Percentiles rank a stretch among this genome's conserved stretches.
These are phyloP conservation scores for Hydnomerulius pinastri DNA, from an alignment of 768 basidiomycete species.

Conservation along the genomic window DNA sequence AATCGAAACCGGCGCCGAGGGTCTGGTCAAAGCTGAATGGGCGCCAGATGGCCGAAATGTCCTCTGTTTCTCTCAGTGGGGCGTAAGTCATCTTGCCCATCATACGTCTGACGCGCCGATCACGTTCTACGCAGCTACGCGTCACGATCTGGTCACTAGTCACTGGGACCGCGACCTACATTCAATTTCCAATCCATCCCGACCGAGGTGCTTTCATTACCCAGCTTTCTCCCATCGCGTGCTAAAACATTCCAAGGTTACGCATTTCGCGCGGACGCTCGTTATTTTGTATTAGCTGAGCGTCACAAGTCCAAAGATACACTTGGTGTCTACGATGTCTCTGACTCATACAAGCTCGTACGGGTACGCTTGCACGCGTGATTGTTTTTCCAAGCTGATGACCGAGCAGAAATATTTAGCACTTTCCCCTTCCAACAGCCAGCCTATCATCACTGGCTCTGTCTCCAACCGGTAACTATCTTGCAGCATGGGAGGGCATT, in stretches of 20 bases:
- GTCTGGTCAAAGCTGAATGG: constrained; percentile 88
- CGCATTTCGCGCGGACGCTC: constrained; percentile 76
- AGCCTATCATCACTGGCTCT: constrained; percentile 70
- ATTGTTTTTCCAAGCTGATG: constrained; percentile 15
- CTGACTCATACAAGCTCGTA: constrained; percentile 68
- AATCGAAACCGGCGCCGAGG: constrained; percentile 81
- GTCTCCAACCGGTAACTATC: constrained; percentile 73
- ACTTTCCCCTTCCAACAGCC: constrained; percentile 78
- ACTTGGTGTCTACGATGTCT: constrained; percentile 78
- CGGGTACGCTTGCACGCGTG: constrained; percentile 45
- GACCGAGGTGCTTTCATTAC: constrained; percentile 58
- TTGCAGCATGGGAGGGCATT: constrained; percentile 84
- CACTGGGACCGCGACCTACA: constrained; percentile 74
- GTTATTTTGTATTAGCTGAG: constrained; percentile 85
- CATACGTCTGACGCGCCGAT: constrained; percentile 3
- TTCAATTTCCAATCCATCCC: constrained; percentile 83
- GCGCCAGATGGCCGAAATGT: constrained; percentile 81
- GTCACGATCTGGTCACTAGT: constrained; percentile 85
- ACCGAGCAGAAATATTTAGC: constrained; percentile 46
- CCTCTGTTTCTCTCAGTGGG: constrained; percentile 92
- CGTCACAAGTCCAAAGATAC: constrained; percentile 90
- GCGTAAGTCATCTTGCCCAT: constrained; percentile 56
- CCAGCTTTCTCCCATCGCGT: not conserved
- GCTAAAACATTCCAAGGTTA: constrained; percentile 50
- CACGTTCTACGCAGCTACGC: constrained; percentile 56